These are phyloP conservation scores for Avena atlantica DNA, from an alignment of 176 grass and related monocot species.

Conservation along the genomic window DNA sequence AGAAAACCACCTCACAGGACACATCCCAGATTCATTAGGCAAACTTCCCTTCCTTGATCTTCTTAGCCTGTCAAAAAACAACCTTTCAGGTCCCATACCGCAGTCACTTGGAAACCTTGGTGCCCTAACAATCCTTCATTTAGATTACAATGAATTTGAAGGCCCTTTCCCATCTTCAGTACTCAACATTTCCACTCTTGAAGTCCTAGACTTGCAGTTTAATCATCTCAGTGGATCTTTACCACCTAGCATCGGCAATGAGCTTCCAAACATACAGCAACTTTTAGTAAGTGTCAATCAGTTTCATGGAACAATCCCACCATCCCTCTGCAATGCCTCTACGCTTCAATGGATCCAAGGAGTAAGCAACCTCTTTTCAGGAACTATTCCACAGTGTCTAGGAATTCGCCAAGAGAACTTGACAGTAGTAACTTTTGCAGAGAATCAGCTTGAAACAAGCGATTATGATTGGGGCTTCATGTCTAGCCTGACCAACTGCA, in stretches of 20 bases:
- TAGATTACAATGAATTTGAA: no score
- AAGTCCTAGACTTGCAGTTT: no score
- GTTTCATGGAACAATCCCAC: no score
- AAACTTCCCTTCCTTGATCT: background rate
- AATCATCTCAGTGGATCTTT: no score
- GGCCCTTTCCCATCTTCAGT: no score
- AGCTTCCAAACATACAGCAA: no score
- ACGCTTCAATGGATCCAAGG: background rate
- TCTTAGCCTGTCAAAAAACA: background rate
- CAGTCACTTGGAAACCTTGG: conserved; percentile 19
- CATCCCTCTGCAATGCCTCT: background rate
- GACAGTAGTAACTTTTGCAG: background rate
- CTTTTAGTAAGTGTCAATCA: no score
- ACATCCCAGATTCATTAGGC: conserved; percentile 35
- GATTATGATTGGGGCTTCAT: conserved; percentile 32
- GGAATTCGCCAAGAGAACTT: background rate
- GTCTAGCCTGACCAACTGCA: conserved; percentile 26
- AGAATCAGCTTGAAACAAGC: conserved; percentile 19
- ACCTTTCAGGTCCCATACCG: conserved; percentile 4
- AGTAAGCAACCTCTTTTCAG: background rate
- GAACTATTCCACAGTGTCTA: conserved; percentile 34
- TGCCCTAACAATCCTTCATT: background rate
- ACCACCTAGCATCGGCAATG: no score
- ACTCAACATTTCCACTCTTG: no score
- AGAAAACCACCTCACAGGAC: background rate